A percentile compares a stretch with the other conserved stretches of the same genome.
These are phyloP conservation scores for Pyrus pyrifolia DNA, from an alignment of 306 rosid species.

Conservation along the genomic window DNA sequence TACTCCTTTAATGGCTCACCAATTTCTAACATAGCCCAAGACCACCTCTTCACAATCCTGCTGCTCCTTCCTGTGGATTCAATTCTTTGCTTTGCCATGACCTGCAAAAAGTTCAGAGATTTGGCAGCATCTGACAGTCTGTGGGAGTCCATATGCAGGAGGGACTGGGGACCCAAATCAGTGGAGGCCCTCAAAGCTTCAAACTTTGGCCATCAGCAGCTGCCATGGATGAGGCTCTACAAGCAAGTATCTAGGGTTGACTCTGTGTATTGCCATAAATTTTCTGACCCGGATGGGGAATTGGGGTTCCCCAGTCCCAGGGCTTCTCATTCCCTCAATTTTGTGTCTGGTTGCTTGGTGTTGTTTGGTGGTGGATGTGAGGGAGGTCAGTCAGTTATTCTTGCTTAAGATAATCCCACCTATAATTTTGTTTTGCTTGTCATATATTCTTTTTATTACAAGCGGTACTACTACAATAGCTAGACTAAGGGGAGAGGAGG, in stretches of 20 bases:
- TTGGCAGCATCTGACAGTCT: constrained; percentile 53
- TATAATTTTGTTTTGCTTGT: background rate
- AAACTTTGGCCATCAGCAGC: constrained; percentile 19
- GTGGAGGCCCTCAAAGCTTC: constrained; percentile 54
- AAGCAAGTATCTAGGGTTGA: constrained; percentile 50
- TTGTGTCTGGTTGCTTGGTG: constrained; percentile 70
- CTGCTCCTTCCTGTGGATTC: constrained; percentile 67
- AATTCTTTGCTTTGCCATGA: constrained; percentile 59
- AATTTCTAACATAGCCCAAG: constrained; percentile 52
- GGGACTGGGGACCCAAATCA: constrained; percentile 68
- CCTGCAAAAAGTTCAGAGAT: constrained; percentile 66
- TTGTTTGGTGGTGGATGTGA: constrained; percentile 89
- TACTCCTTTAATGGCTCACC: constrained; percentile 46
- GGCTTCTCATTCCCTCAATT: constrained; percentile 95
- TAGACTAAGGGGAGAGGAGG: background rate
- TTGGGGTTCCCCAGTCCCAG: constrained; percentile 57
- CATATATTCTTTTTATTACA: background rate
- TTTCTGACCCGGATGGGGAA: constrained; percentile 32
- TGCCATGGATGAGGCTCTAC: constrained; percentile 75
- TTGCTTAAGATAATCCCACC: background rate
- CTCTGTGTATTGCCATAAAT: constrained; percentile 45
- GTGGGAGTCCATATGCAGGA: constrained; percentile 63
- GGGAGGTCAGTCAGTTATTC: constrained; percentile 60
- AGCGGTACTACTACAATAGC: too few relatives aligned
- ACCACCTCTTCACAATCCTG: constrained; percentile 61